Conservation (phyloP, 2,329 filamentous ascomycete species). For the Colletotrichum graminicola region DNA sequence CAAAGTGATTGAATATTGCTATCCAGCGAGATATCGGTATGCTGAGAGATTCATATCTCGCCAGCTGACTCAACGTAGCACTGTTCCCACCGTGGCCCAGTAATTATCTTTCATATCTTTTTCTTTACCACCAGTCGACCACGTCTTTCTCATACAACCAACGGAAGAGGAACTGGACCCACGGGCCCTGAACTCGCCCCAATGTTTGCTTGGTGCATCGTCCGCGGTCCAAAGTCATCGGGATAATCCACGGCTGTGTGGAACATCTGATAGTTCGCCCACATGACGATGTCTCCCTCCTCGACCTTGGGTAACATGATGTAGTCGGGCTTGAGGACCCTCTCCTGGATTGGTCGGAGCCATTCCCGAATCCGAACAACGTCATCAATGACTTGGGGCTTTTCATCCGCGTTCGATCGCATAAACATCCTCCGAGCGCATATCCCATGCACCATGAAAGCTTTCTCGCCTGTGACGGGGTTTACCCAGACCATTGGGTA, state of each 20-base stretch:
- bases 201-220: slow-evolving; percentile 62
- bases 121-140: too few relatives aligned
- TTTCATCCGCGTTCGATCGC: slow-evolving; percentile 49
- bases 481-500: slow-evolving; percentile 63
- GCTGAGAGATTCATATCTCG: background rate
- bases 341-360: slow-evolving; percentile 53
- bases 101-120: background rate
- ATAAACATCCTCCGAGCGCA: slow-evolving; percentile 55
- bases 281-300: slow-evolving; percentile 59
- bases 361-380: slow-evolving; percentile 53
- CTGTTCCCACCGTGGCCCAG: too few relatives aligned
- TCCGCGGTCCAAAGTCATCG: slow-evolving; percentile 50
- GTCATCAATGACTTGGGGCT: slow-evolving; percentile 53
- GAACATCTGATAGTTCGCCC: slow-evolving; percentile 58
- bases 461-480: slow-evolving; percentile 55
- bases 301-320: slow-evolving; percentile 55
- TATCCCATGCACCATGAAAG: slow-evolving; percentile 59
- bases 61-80: background rate
- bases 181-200: slow-evolving; percentile 45
- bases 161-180: slow-evolving; percentile 24
- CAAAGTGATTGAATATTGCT: background rate
- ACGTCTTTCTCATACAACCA: background rate
- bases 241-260: slow-evolving; percentile 60
- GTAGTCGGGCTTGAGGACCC: slow-evolving; percentile 57
- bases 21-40: background rate